Percentiles rank a stretch among this genome's conserved stretches.
Conservation (phyloP, 2,329 filamentous ascomycete genomes). For the Talaromyces marneffei region DNA sequence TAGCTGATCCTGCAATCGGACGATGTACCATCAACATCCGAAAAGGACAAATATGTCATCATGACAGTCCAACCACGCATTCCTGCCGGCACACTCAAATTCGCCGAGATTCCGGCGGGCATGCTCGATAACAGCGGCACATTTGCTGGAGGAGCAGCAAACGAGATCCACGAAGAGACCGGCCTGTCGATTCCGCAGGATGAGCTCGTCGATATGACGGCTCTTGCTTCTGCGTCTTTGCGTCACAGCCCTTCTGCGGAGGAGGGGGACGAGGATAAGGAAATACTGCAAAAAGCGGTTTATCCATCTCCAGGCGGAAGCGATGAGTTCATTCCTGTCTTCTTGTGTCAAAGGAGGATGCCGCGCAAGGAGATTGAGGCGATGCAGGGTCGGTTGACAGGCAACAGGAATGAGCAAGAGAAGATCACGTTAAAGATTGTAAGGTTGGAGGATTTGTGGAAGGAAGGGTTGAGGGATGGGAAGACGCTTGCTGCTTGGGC, state of each 20-base stretch:
- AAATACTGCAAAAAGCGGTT: conserved; percentile 44
- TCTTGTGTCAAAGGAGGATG: conserved; percentile 51
- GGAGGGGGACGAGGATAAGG: conserved; percentile 26
- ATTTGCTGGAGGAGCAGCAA: conserved; percentile 51
- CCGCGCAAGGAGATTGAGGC: conserved; percentile 43
- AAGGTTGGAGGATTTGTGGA: conserved; percentile 48
- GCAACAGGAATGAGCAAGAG: conserved; percentile 50
- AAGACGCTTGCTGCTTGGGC: conserved; percentile 53
- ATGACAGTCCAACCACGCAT: conserved; percentile 54
- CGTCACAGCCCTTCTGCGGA: not conserved
- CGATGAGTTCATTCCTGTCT: conserved; percentile 55
- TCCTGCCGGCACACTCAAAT: conserved; percentile 50
- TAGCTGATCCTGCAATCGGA: conserved; percentile 52
- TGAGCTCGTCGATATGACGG: conserved; percentile 52
- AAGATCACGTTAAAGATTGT: conserved; percentile 56
- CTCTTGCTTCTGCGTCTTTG: conserved; percentile 37
- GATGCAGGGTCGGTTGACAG: conserved; percentile 50
- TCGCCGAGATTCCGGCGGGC: conserved; percentile 54
- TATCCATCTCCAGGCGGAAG: conserved; percentile 53
- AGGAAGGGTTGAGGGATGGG: conserved; percentile 49
- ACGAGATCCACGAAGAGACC: conserved; percentile 54
- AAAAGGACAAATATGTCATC: conserved; percentile 45
- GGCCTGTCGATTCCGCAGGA: conserved; percentile 45
- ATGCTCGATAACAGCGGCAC: conserved; percentile 54
- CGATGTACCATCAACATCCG: conserved; percentile 38